Percentiles rank a stretch among this genome's conserved stretches.
Evolutionary conservation across 371 early-diverging fungal species (phyloP).

Genomic region (Hamiltosporidium tvaerminnensis): DNA sequence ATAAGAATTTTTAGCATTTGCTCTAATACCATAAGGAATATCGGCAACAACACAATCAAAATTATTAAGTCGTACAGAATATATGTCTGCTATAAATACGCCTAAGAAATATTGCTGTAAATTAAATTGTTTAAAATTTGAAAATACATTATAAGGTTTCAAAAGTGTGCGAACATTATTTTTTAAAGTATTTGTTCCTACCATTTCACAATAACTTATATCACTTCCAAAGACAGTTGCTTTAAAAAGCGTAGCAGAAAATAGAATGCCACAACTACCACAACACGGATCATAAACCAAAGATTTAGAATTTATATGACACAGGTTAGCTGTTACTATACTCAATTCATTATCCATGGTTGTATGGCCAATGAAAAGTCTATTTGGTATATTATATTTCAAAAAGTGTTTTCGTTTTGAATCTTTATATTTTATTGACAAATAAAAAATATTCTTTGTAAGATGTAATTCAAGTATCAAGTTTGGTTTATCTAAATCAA

Average conservation of each 20-base stretch:
- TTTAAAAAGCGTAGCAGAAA: slow-evolving; percentile 22
- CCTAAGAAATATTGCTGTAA: background rate
- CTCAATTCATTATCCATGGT: slow-evolving; percentile 36
- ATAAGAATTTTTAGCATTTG: background rate
- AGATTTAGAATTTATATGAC: slow-evolving; percentile 2
- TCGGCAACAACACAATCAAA: background rate
- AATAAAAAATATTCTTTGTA: background rate
- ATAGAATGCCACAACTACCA: slow-evolving; percentile 38
- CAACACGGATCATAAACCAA: slow-evolving; percentile 33
- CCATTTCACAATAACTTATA: slow-evolving; percentile 15
- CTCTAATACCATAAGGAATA: background rate
- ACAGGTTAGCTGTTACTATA: slow-evolving; percentile 28
- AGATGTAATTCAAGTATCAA: background rate
- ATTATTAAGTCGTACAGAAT: background rate
- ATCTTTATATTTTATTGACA: slow-evolving; percentile 7
- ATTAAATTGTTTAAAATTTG: slow-evolving; percentile 4
- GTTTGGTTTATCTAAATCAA: background rate
- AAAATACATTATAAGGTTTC: background rate
- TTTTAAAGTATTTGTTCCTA: slow-evolving; percentile 7
- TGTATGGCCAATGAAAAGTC: slow-evolving; percentile 37
- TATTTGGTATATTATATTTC: slow-evolving; percentile 18
- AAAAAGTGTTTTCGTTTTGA: slow-evolving; percentile 23
- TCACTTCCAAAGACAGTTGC: slow-evolving; percentile 30
- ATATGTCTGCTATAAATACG: background rate
- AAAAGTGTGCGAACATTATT: background rate